phyloP scores from a whole-genome alignment of 768 basidiomycete species.

The Mycena belliarum region DNA sequence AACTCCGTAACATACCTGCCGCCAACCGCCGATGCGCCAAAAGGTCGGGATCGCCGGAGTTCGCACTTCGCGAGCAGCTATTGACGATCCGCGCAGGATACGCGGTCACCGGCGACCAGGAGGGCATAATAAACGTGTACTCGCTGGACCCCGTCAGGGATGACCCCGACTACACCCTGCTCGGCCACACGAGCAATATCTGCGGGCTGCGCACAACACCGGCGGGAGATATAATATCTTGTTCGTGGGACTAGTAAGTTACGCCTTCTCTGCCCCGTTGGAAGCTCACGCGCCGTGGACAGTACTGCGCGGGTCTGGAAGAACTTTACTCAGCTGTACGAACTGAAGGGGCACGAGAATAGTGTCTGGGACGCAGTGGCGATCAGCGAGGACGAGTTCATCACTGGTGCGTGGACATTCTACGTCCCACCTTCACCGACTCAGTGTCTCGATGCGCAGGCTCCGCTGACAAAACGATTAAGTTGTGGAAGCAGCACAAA shows the following conservation, averaged over 20 bases:
- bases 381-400: conserved; percentile 69
- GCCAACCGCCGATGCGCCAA: conserved; percentile 65
- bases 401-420: conserved; percentile 67
- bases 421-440: neutral
- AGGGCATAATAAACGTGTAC: conserved; percentile 85
- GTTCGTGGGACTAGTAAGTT: conserved; percentile 94
- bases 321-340: conserved; percentile 68
- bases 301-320: conserved; percentile 97
- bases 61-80: conserved; percentile 9
- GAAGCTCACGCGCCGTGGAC: conserved; percentile 3
- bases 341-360: conserved; percentile 83
- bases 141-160: conserved; percentile 55
- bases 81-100: conserved; percentile 56
- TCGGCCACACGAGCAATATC: conserved; percentile 91
- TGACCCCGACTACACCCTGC: conserved; percentile 78
- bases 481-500: conserved; percentile 82
- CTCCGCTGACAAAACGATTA: conserved; percentile 94
- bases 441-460: conserved; percentile 41
- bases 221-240: conserved; percentile 81
- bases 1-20: conserved; percentile 81
- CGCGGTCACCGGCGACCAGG: conserved; percentile 86
- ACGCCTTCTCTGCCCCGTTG: neutral
- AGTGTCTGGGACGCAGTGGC: conserved; percentile 93
- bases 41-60: conserved; percentile 49
- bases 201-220: conserved; percentile 77